Evolutionary conservation across 164 flowering plant species (phyloP), one percentile per base, ranked within the genome.

Genomic region (Sextonia rubra): DNA sequence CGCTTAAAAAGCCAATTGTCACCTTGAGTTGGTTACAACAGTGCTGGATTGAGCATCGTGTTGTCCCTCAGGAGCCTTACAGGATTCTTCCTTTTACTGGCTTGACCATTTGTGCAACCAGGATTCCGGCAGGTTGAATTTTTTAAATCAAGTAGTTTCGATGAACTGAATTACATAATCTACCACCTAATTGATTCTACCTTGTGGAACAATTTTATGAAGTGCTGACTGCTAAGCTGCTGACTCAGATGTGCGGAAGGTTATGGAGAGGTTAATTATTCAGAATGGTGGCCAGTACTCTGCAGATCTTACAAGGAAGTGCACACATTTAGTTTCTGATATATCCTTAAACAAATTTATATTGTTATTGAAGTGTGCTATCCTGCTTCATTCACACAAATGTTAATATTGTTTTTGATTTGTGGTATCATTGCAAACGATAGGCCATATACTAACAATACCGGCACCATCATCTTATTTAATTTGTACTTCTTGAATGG

Each of bases 241-340:
- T 80, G 77, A 78, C 60, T 67, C 89, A 95, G 99, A 87, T 82
- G 88, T 87, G 73, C 82, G 98, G 73, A 93, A 85, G 85, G 88
- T 82, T 78, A 85, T 95, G 83, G 92, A 88, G 80, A 88, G 83
- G 74, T 83, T 83, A 73, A 83, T 88, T 48, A 44, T 70, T 47
- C 87, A 93, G 78, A 91, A 93, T 87, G 97, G 94, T 66, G 99
- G 99, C 52, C 88, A 80, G 75, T 95, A 93, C 81, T 95, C 99
- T 73, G 85, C 92, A 44, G 93, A 91, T 71, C 83, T 95, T 32
- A 95, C 90, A 62, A 89, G 80, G 86, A 84, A 76, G 76, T 91
- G 99, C 80, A 91, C 98, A 70, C 99, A 95, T 86, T 78, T 95
- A 74, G 79, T 95, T 73, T 85, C 88, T 80, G 90, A 91, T 82